These are phyloP conservation scores for Gleditsia sinensis DNA, from an alignment of 306 rosid genomes.

Conservation along the genomic window DNA sequence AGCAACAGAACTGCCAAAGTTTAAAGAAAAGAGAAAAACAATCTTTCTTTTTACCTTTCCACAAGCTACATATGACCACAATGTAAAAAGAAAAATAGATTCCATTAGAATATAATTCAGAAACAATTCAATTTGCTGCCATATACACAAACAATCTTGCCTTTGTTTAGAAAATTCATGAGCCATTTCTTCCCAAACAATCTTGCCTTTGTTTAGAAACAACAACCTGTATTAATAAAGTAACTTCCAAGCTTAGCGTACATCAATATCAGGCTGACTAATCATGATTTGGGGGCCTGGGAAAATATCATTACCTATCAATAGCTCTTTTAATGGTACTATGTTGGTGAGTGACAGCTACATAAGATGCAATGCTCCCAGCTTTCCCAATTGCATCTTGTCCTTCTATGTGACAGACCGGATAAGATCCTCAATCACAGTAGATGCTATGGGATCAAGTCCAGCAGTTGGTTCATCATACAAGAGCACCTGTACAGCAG, in stretches of 20 bases:
- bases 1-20: neutral
- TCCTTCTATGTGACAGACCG: constrained; percentile 92
- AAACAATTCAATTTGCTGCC: neutral
- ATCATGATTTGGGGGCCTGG: no score
- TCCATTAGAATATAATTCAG: no score
- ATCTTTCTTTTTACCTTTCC: no score
- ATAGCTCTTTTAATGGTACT: constrained; percentile 96
- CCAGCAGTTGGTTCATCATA: constrained; percentile 99
- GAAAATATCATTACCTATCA: constrained; percentile 66
- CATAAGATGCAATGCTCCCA: constrained; percentile 85
- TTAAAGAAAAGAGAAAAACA: constrained; percentile 7
- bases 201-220: constrained; percentile 83
- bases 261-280: constrained; percentile 10
- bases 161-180: constrained; percentile 73
- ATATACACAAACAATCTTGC: constrained; percentile 61
- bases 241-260: constrained; percentile 13
- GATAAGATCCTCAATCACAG: constrained; percentile 96
- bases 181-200: constrained; percentile 99
- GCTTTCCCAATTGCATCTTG: constrained; percentile 67
- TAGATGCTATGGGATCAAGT: constrained; percentile 99
- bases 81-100: no score
- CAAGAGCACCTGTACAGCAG: constrained; percentile 70
- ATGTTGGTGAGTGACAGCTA: constrained; percentile 96
- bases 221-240: constrained; percentile 59
- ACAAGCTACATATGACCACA: no score